Percentiles rank a stretch among this genome's conserved stretches.
Conservation (phyloP, 352 stramenopile species). For the Pythium aristosporum region DNA sequence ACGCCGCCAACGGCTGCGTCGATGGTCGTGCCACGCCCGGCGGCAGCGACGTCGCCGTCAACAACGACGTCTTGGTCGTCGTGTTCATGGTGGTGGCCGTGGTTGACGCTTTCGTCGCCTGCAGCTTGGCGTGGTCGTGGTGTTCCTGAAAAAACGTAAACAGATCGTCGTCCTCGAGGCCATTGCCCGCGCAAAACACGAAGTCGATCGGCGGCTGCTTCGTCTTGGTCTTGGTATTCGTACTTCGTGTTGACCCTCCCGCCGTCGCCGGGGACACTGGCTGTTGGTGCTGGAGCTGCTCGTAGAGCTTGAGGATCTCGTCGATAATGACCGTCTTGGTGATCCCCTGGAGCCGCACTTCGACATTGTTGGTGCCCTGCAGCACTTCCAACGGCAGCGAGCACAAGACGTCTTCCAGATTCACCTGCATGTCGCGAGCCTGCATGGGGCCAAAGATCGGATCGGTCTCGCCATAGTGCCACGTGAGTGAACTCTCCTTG, state of each 20-base stretch:
- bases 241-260: conserved; percentile 1
- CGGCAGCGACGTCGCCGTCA: conserved; percentile 18
- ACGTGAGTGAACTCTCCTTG: conserved; percentile 63
- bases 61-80: conserved; percentile 3
- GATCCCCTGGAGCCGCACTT: conserved; percentile 65
- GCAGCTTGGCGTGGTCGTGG: conserved; percentile 37
- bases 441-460: conserved; percentile 81
- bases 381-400: conserved; percentile 81
- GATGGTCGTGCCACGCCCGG: conserved; percentile 17
- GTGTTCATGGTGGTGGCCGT: neutral
- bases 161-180: conserved; percentile 82
- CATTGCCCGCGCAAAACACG: conserved; percentile 83
- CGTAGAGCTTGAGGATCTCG: conserved; percentile 51
- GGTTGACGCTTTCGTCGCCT: neutral
- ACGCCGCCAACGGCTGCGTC: neutral
- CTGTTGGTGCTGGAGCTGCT: conserved; percentile 32
- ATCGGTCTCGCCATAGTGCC: conserved; percentile 73
- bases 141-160: conserved; percentile 85
- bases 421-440: conserved; percentile 85
- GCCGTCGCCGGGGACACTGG: conserved; percentile 20
- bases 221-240: neutral
- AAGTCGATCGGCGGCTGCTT: conserved; percentile 61
- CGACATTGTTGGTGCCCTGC: conserved; percentile 75
- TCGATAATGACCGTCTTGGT: conserved; percentile 69
- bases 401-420: conserved; percentile 84